Conservation (phyloP, 495 filamentous ascomycete genomes). For the Talaromyces thailandensis region DNA sequence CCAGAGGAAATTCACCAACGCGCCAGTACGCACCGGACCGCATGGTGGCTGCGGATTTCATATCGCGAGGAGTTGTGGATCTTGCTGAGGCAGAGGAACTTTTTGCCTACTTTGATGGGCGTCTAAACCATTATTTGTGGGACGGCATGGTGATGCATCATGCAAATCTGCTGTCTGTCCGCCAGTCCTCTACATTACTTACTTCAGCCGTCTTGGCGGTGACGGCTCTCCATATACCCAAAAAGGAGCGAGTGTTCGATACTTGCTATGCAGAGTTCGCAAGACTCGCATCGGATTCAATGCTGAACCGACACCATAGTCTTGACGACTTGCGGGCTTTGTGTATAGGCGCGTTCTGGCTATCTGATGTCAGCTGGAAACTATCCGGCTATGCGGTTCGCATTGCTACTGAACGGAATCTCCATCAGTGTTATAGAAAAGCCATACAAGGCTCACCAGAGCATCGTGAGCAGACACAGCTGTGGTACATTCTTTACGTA, state of each 20-base stretch:
- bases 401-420: slow-evolving; percentile 43
- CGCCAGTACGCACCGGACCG: slow-evolving; percentile 27
- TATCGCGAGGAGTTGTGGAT: slow-evolving; percentile 38
- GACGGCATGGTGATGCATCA: slow-evolving; percentile 39
- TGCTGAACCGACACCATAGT: slow-evolving; percentile 41
- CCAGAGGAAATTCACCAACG: slow-evolving; percentile 27
- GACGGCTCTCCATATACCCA: slow-evolving; percentile 41
- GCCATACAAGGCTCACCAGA: slow-evolving; percentile 37
- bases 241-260: slow-evolving; percentile 38
- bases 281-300: slow-evolving; percentile 40
- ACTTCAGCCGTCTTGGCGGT: slow-evolving; percentile 42
- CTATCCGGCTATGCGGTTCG: slow-evolving; percentile 47
- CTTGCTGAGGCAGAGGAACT: slow-evolving; percentile 41
- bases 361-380: slow-evolving; percentile 47
- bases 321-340: slow-evolving; percentile 44
- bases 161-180: slow-evolving; percentile 32
- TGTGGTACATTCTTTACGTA: slow-evolving; percentile 48
- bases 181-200: slow-evolving; percentile 40
- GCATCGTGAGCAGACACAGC: slow-evolving; percentile 35
- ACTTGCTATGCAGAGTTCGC: slow-evolving; percentile 45
- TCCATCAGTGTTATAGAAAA: slow-evolving; percentile 43
- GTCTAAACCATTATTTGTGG: slow-evolving; percentile 46
- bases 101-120: slow-evolving; percentile 40
- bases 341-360: slow-evolving; percentile 47
- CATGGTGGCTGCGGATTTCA: slow-evolving; percentile 41